Evolutionary conservation across 768 basidiomycete genomes (phyloP).

Genomic region (Leccinum imitatum): DNA sequence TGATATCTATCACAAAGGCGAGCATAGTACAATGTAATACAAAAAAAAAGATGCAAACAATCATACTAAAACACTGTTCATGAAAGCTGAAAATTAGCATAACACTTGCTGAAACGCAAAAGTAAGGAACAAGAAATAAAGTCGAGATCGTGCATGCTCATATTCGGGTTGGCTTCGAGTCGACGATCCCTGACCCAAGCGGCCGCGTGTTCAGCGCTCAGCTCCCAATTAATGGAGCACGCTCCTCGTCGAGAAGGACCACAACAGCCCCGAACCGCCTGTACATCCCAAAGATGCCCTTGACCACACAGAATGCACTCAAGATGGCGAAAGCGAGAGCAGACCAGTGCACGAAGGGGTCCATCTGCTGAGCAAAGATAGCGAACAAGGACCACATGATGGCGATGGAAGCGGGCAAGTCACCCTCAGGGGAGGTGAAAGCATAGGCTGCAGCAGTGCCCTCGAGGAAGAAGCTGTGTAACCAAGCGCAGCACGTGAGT

Average conservation of each 20-base stretch:
- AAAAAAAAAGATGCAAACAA: conserved; percentile 5
- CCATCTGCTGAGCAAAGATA: conserved; percentile 76
- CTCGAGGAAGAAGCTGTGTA: conserved; percentile 81
- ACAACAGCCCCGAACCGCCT: conserved; percentile 45
- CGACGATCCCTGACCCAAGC: neutral
- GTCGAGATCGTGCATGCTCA: neutral
- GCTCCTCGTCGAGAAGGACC: conserved; percentile 82
- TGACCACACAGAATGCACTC: conserved; percentile 79
- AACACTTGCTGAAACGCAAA: neutral
- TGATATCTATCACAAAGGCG: neutral
- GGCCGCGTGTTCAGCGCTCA: conserved; percentile 25
- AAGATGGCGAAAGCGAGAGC: conserved; percentile 84
- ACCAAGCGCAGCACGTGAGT: conserved; percentile 8
- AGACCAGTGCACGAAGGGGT: conserved; percentile 84
- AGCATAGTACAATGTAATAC: conserved; percentile 4
- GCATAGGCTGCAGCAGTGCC: conserved; percentile 92
- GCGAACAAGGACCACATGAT: conserved; percentile 94
- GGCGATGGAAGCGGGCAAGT: conserved; percentile 87
- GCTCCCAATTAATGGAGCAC: conserved; percentile 71
- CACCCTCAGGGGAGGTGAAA: conserved; percentile 86
- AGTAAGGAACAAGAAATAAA: neutral
- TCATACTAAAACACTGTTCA: conserved; percentile 3
- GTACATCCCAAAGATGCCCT: conserved; percentile 62
- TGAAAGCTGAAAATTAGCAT: neutral
- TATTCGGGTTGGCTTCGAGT: neutral